Base-by-base conservation (phyloP, 805 yeast genomes). In the Lipomyces lipofer region DNA sequence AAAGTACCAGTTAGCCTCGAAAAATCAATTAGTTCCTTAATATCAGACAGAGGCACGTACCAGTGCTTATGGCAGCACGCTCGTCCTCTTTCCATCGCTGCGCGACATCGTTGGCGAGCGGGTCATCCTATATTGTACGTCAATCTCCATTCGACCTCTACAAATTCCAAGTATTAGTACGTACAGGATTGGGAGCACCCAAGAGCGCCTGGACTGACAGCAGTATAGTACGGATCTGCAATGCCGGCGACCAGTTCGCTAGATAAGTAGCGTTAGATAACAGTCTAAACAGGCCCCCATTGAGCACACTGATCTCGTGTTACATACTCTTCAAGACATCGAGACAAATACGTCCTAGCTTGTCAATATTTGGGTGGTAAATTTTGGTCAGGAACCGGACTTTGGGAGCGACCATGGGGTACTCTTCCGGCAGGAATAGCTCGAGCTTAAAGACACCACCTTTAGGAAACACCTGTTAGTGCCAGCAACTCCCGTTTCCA, bases 51-150 rank as follows among this genome's bases (percentile, higher is more conserved):
- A 22, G 75, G 51, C 71, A 69, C 60, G 67, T 73, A 7, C 98
- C 99, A 21, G 86, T 90, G 12, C 73, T 79, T 50, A 90, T 84
- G 21, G 98, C 99, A 58, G 76, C 76, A 38, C 77, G 74, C 71
- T 90, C 95, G 65, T 94, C 82, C 60, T 82, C 85, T 67, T 92
- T 86, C 97, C 99, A 94, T 58, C 87, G 92, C 63, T 89, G 91
- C 1, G 99, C 99, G 38, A 94, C 99, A 63, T 94, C 98, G 67
- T 94, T 94, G 17, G 98, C 98, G 63, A 94, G 77, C 1, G 99
- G 99, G 71, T 94, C 99, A 69, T 94, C 96, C 58, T 56, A 17
- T 7, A 21, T 6, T 19, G 40, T 33, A 13, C n/a, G n/a, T n/a
- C n/a, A n/a, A n/a, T n/a, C n/a, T n/a, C n/a, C n/a, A n/a, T n/a